Evolutionary conservation across 1,139 yeast genomes (phyloP).

Genomic region (Sugiyamaella grinbergsii): DNA sequence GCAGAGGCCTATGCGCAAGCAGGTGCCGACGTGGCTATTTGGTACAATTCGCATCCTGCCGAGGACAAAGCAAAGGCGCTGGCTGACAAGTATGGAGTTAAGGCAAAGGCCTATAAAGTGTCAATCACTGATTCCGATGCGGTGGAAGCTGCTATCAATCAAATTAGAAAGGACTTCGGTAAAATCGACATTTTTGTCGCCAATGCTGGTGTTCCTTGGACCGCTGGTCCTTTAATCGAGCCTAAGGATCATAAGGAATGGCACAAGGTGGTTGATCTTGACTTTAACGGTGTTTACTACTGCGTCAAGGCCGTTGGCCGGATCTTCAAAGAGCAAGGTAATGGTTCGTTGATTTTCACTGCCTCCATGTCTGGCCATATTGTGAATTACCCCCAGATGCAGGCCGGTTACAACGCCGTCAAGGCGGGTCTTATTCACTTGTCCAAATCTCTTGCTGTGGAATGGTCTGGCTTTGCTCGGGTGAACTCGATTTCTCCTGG

Average conservation of each 20-base stretch:
- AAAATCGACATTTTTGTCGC: slow-evolving; percentile 84
- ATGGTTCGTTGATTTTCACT: slow-evolving; percentile 77
- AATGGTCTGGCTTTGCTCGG: slow-evolving; percentile 88
- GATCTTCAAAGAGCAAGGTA: slow-evolving; percentile 67
- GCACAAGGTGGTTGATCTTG: slow-evolving; percentile 69
- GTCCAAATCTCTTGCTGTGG: slow-evolving; percentile 80
- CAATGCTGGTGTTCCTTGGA: slow-evolving; percentile 91
- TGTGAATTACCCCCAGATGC: slow-evolving; percentile 85
- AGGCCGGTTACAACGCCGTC: slow-evolving; percentile 89
- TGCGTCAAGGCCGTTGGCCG: slow-evolving; percentile 71
- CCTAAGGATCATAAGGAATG: slow-evolving; percentile 59
- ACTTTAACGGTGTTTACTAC: slow-evolving; percentile 75
- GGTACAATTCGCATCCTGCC: slow-evolving; percentile 72
- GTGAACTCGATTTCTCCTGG: slow-evolving; percentile 88
- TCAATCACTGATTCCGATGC: slow-evolving; percentile 60
- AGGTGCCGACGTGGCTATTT: slow-evolving; percentile 85
- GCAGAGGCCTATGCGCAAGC: slow-evolving; percentile 89
- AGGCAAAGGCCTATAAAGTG: slow-evolving; percentile 70
- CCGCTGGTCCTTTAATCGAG: slow-evolving; percentile 68
- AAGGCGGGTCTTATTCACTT: slow-evolving; percentile 85
- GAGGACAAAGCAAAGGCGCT: slow-evolving; percentile 61
- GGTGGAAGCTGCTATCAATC: slow-evolving; percentile 58
- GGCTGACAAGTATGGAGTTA: slow-evolving; percentile 63
- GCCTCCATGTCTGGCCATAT: slow-evolving; percentile 91
- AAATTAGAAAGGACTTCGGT: slow-evolving; percentile 70